Evolutionary conservation across 1,139 yeast genomes (phyloP).

Genomic region (Casaregolazyma suthepensis): DNA sequence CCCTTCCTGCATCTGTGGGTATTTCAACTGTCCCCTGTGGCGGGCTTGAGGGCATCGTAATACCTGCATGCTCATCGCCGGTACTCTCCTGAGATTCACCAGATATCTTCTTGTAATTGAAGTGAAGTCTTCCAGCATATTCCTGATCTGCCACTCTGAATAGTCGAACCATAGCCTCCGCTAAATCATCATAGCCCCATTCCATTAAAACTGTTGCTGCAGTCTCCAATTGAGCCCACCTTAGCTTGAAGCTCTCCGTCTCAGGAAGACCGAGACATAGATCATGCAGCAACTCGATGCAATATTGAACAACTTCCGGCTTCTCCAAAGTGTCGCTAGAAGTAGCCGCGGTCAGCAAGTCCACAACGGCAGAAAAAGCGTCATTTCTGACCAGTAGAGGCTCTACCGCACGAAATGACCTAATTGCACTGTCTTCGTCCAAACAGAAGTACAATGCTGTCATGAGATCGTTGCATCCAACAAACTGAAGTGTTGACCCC

Average conservation of each 20-base stretch:
- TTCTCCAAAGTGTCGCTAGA: conserved; percentile 1
- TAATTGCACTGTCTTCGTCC: conserved; percentile 2
- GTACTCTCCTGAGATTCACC: not conserved
- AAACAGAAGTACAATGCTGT: conserved; percentile 15
- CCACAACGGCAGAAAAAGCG: not conserved
- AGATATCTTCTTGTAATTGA: not conserved
- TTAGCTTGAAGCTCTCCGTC: not conserved
- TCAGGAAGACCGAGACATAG: not conserved
- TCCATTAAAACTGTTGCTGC: not conserved
- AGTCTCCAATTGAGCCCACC: not conserved
- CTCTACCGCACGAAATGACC: not conserved
- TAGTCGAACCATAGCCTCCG: not conserved
- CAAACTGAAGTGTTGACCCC: conserved; percentile 19
- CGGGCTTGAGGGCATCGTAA: not conserved
- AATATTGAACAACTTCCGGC: not conserved
- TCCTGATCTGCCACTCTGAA: not conserved
- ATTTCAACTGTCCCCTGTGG: not conserved
- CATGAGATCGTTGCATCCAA: conserved; percentile 16
- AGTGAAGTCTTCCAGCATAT: not conserved
- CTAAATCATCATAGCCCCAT: conserved; percentile 6
- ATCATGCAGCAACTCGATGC: not conserved
- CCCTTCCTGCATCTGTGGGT: not conserved
- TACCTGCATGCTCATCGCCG: not conserved
- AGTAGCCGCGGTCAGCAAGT: not conserved
- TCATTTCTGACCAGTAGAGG: not conserved